phyloP scores from a whole-genome alignment of 257 asterid species.

The Solanum megistacrolobum region DNA sequence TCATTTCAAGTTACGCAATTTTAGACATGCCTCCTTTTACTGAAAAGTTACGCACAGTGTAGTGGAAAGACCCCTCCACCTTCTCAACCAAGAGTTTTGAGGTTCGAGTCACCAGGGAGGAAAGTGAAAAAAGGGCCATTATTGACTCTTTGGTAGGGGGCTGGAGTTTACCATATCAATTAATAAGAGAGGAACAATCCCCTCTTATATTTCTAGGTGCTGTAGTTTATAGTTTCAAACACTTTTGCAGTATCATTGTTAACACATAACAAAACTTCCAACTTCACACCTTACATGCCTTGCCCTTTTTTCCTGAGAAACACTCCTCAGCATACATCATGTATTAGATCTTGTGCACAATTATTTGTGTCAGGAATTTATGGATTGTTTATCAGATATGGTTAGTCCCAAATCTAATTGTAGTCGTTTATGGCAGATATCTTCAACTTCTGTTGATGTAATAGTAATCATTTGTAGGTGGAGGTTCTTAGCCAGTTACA shows the following conservation, averaged over 20 bases:
- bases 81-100: not conserved
- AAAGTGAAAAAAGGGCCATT: not conserved
- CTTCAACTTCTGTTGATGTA: not conserved
- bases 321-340: not conserved
- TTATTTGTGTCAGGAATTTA: not conserved
- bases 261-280: not conserved
- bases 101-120: not conserved
- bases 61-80: not conserved
- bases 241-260: not conserved
- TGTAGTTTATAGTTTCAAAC: not conserved
- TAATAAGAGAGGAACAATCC: not conserved
- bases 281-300: not conserved
- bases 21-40: not conserved
- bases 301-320: not conserved
- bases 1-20: not conserved
- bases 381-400: not conserved
- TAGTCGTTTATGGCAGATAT: not conserved
- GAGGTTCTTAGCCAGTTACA: constrained; percentile 77
- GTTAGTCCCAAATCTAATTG: not conserved
- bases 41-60: not conserved
- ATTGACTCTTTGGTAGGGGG: not conserved
- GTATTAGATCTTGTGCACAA: not conserved
- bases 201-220: not conserved
- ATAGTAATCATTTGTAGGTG: constrained; percentile 35
- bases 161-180: not conserved